Percentiles rank a stretch among this genome's conserved stretches.
Conservation (phyloP, 1,284 basidiomycete genomes). For the Pterula multifida region DNA sequence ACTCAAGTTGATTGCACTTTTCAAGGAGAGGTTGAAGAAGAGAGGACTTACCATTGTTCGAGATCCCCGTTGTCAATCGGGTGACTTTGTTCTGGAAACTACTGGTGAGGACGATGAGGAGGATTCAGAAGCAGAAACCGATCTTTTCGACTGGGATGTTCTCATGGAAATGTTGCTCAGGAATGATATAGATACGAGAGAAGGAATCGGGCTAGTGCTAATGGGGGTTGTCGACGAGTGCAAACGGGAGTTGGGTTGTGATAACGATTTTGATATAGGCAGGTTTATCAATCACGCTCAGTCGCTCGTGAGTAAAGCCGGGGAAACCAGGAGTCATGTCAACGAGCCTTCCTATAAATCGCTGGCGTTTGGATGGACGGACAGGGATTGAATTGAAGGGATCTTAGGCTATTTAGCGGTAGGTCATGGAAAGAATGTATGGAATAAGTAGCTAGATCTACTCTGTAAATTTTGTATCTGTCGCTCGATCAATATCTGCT, state of each 20-base stretch:
- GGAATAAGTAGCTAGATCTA: too few species aligned
- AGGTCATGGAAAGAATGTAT: too few species aligned
- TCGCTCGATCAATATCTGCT: too few species aligned
- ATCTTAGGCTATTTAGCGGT: too few species aligned
- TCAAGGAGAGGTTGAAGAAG: not conserved
- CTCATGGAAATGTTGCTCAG: too few species aligned
- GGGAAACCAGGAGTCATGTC: not conserved
- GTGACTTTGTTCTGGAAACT: not conserved
- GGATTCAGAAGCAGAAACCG: too few species aligned
- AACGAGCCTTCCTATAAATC: not conserved
- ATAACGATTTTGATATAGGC: not conserved
- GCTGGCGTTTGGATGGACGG: too few species aligned
- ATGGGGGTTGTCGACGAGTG: not conserved
- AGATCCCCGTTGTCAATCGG: not conserved
- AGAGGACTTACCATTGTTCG: not conserved
- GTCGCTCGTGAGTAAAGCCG: not conserved
- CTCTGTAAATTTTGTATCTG: too few species aligned
- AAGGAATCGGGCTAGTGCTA: not conserved
- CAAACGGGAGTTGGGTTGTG: not conserved
- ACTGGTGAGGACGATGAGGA: not conserved
- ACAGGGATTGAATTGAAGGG: too few species aligned
- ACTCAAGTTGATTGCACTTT: not conserved
- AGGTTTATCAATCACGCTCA: not conserved
- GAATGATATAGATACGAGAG: not conserved
- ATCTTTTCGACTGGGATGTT: too few species aligned